Evolutionary conservation across 129 eudicot species (phyloP), one percentile per base, ranked within the genome.

Genomic region (Sambucus nigra): DNA sequence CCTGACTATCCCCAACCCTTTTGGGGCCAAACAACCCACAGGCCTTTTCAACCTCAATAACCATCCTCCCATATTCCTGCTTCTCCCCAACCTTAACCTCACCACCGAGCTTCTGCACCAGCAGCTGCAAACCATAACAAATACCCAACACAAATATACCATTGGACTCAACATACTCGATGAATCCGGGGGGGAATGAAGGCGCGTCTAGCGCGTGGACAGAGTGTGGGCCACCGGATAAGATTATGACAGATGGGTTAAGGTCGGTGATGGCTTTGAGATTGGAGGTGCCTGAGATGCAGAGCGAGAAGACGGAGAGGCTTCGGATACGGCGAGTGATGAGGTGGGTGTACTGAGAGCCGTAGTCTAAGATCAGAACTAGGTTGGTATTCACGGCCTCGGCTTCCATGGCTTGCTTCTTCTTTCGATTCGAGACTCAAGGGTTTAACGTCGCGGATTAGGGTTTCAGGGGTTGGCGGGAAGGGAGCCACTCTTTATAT

Each of bases 31-130:
- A 89, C 75, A 89, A 61, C 16, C 79, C 95, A 59, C 69, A 46
- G 20, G 32, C 69, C 27, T 70, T 79, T 19, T 51, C 59, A 7
- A 89, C 88, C 64, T 78, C 93, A 72, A 89, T 79, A 26, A 68
- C 76, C 97, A 84, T 89, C 67, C 77, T 76, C 42, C 97, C 97
- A 66, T 89, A 89, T 86, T 89, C 94, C 60, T 89, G 88, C 51
- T 81, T 81, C 73, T 79, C 86, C 57, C 95, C 98, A 57, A 76
- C 68, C 28, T 62, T 79, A 14, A 89, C 98, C 26, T 54, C 76
- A 48, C 98, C 95, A 15, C 98, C 98, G 51, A 85, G 73, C 33
- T 70, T 80, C 86, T 81, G 88, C 75, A 83, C 94, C 50, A 89
- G 75, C 55, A 89, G 22, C 73, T 89, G 94, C 67, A 89, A 38